Conservation (phyloP, 2,329 filamentous ascomycete genomes). For the Furcasterigmium furcatum region DNA sequence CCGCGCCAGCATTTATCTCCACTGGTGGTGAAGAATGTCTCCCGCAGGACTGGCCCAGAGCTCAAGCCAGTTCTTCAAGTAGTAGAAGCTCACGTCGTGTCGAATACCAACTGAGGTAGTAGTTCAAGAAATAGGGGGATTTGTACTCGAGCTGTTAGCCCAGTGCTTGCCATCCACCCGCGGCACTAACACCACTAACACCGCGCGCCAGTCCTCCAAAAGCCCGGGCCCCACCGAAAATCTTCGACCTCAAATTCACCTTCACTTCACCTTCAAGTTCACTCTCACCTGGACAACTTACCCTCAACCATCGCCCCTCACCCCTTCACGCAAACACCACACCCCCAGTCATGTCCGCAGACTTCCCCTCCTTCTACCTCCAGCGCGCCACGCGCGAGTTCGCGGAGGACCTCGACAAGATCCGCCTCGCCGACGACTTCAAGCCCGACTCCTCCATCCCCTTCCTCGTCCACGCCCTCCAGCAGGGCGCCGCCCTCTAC, state of each 20-base stretch:
- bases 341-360: slow-evolving; percentile 16
- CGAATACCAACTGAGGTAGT: no score
- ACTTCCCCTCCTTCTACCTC: slow-evolving; percentile 66
- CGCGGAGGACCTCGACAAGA: slow-evolving; percentile 69
- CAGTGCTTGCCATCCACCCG: no score
- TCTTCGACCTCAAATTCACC: not conserved
- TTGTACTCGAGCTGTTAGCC: no score
- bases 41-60: no score
- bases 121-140: no score
- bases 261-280: slow-evolving; percentile 5
- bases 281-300: not conserved
- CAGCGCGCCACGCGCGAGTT: slow-evolving; percentile 68
- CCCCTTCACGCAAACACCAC: slow-evolving; percentile 13
- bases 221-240: no score
- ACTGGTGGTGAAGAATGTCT: no score
- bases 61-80: no score
- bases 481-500: slow-evolving; percentile 65
- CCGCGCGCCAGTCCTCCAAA: no score
- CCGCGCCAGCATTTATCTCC: no score
- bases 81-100: no score
- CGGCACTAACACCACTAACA: no score
- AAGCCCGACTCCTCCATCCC: slow-evolving; percentile 55
- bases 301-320: not conserved
- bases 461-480: slow-evolving; percentile 64
- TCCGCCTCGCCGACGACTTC: slow-evolving; percentile 69